Evolutionary conservation across 1,284 basidiomycete species (phyloP).

Genomic region (Tremellales sp.): DNA sequence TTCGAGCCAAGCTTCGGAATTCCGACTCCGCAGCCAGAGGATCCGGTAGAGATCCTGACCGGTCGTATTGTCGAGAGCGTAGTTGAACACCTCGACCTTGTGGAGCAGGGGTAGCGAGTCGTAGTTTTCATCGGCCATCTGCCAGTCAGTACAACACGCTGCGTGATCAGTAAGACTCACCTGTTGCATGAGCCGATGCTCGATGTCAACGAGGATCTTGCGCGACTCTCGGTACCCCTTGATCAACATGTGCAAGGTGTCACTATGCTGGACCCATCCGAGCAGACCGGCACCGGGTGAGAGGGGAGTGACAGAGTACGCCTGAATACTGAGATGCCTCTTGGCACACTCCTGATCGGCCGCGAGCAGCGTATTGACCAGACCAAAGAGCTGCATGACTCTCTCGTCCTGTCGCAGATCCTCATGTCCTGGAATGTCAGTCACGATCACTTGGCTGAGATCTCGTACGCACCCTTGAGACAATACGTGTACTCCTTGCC

Average conservation of each 20-base stretch:
- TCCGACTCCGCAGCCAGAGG: conserved; percentile 90
- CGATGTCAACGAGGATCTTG: conserved; percentile 96
- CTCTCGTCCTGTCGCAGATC: conserved; percentile 98
- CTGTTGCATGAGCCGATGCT: conserved; percentile 97
- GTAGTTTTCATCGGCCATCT: conserved; percentile 97
- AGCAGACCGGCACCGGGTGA: conserved; percentile 94
- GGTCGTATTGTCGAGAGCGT: conserved; percentile 96
- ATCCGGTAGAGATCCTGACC: conserved; percentile 99
- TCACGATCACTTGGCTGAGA: neutral
- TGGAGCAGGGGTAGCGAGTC: conserved; percentile 91
- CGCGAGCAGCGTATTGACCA: conserved; percentile 91
- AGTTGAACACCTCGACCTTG: conserved; percentile 99
- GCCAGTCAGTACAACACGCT: conserved; percentile 1
- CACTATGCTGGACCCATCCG: conserved; percentile 95
- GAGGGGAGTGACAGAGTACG: conserved; percentile 89
- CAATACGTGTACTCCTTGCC: conserved; percentile 90
- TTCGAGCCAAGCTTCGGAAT: conserved; percentile 98
- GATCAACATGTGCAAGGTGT: conserved; percentile 97
- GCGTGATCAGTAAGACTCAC: conserved; percentile 48
- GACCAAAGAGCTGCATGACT: conserved; percentile 98
- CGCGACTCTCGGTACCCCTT: conserved; percentile 90
- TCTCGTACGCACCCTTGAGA: conserved; percentile 67
- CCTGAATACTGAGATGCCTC: conserved; percentile 89
- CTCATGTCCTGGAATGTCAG: conserved; percentile 72
- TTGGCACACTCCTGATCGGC: conserved; percentile 95